Evolutionary conservation across 306 rosid species (phyloP), one percentile per base, ranked within the genome.

Genomic region (Quercus bicolor): DNA sequence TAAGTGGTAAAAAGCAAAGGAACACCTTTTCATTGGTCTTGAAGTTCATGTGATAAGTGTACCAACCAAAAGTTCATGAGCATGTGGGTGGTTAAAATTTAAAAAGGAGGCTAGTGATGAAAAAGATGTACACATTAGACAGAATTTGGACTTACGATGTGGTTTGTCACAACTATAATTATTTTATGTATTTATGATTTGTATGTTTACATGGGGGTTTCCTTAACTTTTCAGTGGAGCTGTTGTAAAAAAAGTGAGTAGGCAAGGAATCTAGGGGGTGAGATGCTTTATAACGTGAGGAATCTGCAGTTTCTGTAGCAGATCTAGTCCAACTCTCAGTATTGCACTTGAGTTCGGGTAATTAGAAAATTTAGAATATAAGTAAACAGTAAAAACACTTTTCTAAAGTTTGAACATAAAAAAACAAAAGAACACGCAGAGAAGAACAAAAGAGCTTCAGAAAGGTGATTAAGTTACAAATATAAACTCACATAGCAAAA

Each of bases 1-100:
- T 82, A 82, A 76, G 11, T 75, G 77, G 86, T 79, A 78, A 79
- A 70, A 84, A 77, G 85, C 81, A 82, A 83, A 80, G 48, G 21
- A 79, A 83, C 6, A 71, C 78, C 85, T 69, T 77, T 69, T 57
- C 79, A 74, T 64, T 70, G 12, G 81, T 56, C 76, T 70, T 54
- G 75, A 71, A 78, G 51, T 37, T 77, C 80, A 80, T 69, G 80
- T 80, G 87, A 80, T 21, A 29, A 23, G 70, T 71, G 60, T 56
- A 70, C 77, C 80, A 24, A 62, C 71, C 31, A 79, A 77, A 55
- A 83, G 55, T 62, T 45, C 54, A 65, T 64, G 43, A 73, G 69
- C 74, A 71, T 56, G 73, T 71, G 85, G 73, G 81, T 45, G 70
- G 57, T 56, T 23, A 29, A 8, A 8, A 40, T 40, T 40, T 26